Percentiles rank a stretch among this genome's conserved stretches.
Conservation (phyloP, 1,139 yeast genomes). For the Nakaseomyces bracarensis region DNA sequence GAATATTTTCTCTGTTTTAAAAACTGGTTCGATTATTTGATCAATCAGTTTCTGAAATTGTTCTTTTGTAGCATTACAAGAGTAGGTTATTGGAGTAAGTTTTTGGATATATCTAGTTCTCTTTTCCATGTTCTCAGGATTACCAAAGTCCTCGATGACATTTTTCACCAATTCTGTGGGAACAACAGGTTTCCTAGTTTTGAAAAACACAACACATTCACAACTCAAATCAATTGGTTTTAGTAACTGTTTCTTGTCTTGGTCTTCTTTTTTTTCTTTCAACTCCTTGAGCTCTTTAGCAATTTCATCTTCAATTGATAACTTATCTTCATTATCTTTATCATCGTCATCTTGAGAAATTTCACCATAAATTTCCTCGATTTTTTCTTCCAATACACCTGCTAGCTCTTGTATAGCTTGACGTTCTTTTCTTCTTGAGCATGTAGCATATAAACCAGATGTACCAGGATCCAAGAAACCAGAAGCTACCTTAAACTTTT, state of each 20-base stretch:
- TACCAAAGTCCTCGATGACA: slow-evolving; percentile 53
- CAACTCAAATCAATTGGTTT: slow-evolving; percentile 64
- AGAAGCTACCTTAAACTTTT: slow-evolving; percentile 25
- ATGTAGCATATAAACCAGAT: slow-evolving; percentile 78
- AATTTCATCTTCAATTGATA: slow-evolving; percentile 69
- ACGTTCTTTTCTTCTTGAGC: slow-evolving; percentile 69
- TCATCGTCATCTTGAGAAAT: slow-evolving; percentile 32
- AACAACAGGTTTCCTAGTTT: slow-evolving; percentile 66
- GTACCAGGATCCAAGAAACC: slow-evolving; percentile 60
- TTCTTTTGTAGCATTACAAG: slow-evolving; percentile 64
- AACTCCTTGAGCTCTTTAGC: slow-evolving; percentile 57
- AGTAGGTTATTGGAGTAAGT: slow-evolving; percentile 67
- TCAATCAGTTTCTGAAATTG: slow-evolving; percentile 54
- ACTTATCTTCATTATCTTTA: slow-evolving; percentile 34
- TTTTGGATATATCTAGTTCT: slow-evolving; percentile 69
- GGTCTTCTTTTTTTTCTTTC: slow-evolving; percentile 31
- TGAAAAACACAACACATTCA: slow-evolving; percentile 79
- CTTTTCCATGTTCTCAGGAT: slow-evolving; percentile 38
- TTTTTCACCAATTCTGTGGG: slow-evolving; percentile 63
- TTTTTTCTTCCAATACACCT: slow-evolving; percentile 50
- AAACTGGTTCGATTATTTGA: slow-evolving; percentile 56
- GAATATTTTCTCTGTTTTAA: slow-evolving; percentile 45
- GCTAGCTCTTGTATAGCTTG: slow-evolving; percentile 68
- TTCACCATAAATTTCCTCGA: slow-evolving; percentile 43
- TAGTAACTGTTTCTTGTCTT: slow-evolving; percentile 42